phyloP scores from a whole-genome alignment of 2,329 filamentous ascomycete genomes.

The Fusarium algeriense region DNA sequence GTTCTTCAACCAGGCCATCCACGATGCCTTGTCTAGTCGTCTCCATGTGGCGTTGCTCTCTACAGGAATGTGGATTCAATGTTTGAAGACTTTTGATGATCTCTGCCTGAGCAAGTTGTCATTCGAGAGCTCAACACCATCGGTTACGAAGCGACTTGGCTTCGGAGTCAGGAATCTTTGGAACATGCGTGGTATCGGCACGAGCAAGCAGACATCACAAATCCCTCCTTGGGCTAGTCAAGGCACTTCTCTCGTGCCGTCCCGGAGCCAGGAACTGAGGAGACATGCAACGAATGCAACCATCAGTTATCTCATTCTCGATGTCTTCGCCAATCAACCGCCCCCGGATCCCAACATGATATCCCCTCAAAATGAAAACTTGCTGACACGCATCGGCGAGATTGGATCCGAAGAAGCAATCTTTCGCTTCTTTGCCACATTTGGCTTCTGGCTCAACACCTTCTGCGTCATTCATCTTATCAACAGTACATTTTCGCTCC shows the following conservation, averaged over 20 bases:
- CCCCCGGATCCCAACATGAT: slow-evolving; percentile 26
- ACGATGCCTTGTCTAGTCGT: slow-evolving; percentile 13
- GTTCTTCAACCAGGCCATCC: slow-evolving; percentile 26
- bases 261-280: background rate
- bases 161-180: slow-evolving; percentile 32
- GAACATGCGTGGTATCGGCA: slow-evolving; percentile 36
- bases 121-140: background rate
- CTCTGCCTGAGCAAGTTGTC: slow-evolving; percentile 24
- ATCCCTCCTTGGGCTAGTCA: slow-evolving; percentile 17
- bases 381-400: slow-evolving; percentile 16
- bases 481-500: slow-evolving; percentile 25
- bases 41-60: slow-evolving; percentile 35
- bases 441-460: slow-evolving; percentile 39
- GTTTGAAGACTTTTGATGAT: slow-evolving; percentile 32
- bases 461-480: slow-evolving; percentile 37
- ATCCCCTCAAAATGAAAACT: slow-evolving; percentile 14
- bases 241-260: slow-evolving; percentile 7
- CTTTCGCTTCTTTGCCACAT: slow-evolving; percentile 28
- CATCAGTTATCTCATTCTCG: slow-evolving; percentile 27
- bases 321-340: slow-evolving; percentile 28
- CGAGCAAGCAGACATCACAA: slow-evolving; percentile 9
- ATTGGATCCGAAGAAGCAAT: slow-evolving; percentile 12
- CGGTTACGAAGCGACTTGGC: background rate
- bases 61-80: slow-evolving; percentile 39
- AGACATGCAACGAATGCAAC: slow-evolving; percentile 23